Conservation (phyloP, 108 stramenopile genomes). For the Chaetoceros tenuissimus region DNA sequence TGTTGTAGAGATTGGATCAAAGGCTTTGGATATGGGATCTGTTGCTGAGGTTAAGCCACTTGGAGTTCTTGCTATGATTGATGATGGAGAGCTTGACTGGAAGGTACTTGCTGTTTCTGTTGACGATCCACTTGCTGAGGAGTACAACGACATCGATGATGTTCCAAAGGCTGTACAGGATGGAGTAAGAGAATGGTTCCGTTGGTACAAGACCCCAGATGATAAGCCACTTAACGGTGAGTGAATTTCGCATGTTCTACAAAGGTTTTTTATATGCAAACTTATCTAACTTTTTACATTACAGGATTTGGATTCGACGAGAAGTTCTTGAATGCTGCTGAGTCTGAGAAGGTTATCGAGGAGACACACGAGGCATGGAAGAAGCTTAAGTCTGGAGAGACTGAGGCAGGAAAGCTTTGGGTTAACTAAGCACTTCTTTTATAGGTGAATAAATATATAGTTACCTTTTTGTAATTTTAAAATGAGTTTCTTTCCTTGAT, state of each 20-base stretch:
- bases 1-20: constrained; percentile 96
- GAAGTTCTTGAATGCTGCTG: constrained; percentile 78
- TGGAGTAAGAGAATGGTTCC: constrained; percentile 98
- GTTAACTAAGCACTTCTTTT: constrained; percentile 2
- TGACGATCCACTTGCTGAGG: constrained; percentile 89
- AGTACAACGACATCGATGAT: constrained; percentile 96
- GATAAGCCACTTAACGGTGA: constrained; percentile 99
- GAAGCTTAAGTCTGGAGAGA: constrained; percentile 73
- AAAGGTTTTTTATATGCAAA: too few species aligned
- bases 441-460: background rate
- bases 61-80: constrained; percentile 99
- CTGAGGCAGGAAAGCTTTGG: constrained; percentile 84
- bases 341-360: constrained; percentile 85
- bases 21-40: constrained; percentile 69
- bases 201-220: constrained; percentile 99
- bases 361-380: constrained; percentile 98
- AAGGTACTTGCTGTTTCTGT: constrained; percentile 93
- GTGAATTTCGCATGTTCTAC: too few species aligned
- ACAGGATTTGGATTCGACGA: constrained; percentile 98
- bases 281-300: too few species aligned
- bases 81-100: constrained; percentile 99
- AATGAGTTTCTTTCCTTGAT: too few species aligned
- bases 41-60: constrained; percentile 93
- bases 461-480: too few species aligned
- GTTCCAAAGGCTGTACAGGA: constrained; percentile 89